A percentile compares a stretch with the other conserved stretches of the same genome.
Evolutionary conservation across 2,329 filamentous ascomycete species (phyloP).

Genomic region (Hysterium pulicare): DNA sequence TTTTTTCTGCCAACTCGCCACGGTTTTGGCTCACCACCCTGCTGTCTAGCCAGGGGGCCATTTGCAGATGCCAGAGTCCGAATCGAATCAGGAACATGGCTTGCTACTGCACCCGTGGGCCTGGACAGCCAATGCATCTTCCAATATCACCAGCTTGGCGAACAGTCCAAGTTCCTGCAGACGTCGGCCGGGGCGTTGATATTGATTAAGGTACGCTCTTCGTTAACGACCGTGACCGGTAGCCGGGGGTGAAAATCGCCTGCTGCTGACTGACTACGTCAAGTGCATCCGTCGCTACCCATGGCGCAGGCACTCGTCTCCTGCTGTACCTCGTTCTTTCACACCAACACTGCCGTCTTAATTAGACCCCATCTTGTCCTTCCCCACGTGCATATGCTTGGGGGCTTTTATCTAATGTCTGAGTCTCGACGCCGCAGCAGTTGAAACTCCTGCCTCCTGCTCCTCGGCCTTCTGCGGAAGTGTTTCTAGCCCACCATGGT

Average conservation of each 20-base stretch:
- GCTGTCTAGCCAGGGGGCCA: no score
- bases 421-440: neutral
- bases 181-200: neutral
- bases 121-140: neutral
- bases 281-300: no score
- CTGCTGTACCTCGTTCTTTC: neutral
- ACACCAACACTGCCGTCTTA: neutral
- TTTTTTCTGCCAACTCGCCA: no score
- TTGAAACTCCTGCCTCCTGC: neutral
- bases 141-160: neutral
- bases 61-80: no score
- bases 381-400: neutral
- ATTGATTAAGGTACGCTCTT: neutral
- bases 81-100: no score
- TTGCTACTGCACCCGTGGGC: no score
- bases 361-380: neutral
- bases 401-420: neutral
- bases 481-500: conserved; percentile 19
- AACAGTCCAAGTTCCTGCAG: conserved; percentile 1
- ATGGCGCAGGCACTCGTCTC: no score
- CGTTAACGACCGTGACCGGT: no score
- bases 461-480: neutral
- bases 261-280: neutral
- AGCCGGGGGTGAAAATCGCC: neutral
- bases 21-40: no score